These are phyloP conservation scores for Cymodocea nodosa DNA, from an alignment of 116 monocot genomes.

Conservation along the genomic window DNA sequence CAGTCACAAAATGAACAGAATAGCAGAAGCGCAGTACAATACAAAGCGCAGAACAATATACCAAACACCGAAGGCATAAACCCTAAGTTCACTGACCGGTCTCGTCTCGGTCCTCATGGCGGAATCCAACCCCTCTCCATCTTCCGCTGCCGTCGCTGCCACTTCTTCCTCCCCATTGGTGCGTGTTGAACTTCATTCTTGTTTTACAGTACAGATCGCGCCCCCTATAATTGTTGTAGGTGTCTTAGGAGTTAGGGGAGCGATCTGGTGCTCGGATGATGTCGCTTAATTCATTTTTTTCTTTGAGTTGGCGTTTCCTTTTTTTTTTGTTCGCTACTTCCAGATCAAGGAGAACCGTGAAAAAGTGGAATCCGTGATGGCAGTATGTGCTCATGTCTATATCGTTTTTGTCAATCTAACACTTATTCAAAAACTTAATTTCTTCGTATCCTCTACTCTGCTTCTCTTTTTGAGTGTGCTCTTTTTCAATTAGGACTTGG, in stretches of 20 bases:
- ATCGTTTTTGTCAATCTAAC: not conserved
- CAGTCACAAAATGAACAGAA: too few species aligned
- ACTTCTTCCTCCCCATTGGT: not conserved
- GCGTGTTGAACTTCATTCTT: not conserved
- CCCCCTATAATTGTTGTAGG: not conserved
- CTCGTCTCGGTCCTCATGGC: not conserved
- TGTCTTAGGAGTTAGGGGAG: too few species aligned
- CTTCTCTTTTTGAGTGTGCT: not conserved
- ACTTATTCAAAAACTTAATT: not conserved
- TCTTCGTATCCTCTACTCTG: not conserved
- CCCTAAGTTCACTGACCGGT: not conserved
- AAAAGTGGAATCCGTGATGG: slow-evolving; percentile 1
- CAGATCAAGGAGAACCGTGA: slow-evolving; percentile 8
- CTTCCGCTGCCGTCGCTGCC: not conserved
- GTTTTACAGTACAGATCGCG: not conserved
- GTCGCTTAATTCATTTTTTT: not conserved
- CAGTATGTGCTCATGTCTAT: slow-evolving; percentile 3
- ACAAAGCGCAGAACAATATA: too few species aligned
- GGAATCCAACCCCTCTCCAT: not conserved
- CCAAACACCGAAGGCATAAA: too few species aligned
- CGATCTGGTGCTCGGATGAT: not conserved
- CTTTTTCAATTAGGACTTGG: slow-evolving; percentile 22
- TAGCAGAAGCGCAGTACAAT: too few species aligned
- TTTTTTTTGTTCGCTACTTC: not conserved
- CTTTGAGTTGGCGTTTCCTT: not conserved